Evolutionary conservation across 768 basidiomycete genomes (phyloP).

Genomic region (Termitomyces bulborhizus): DNA sequence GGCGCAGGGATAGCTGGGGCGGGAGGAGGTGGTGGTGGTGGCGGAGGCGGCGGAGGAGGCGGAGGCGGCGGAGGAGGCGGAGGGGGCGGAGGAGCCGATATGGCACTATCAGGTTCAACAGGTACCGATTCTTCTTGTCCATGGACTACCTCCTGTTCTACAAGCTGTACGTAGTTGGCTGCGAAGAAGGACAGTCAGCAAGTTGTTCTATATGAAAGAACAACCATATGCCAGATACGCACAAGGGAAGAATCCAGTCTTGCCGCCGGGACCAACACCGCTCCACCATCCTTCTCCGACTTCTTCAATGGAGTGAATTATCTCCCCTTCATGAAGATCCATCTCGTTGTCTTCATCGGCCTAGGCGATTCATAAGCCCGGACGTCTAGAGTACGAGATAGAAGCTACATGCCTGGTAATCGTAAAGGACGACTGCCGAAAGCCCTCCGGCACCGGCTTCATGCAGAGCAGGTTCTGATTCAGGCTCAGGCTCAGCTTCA

Average conservation of each 20-base stretch:
- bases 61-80: slow-evolving; percentile 52
- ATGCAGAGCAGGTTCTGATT: slow-evolving; percentile 17
- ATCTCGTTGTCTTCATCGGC: slow-evolving; percentile 88
- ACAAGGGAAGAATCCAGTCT: slow-evolving; percentile 85
- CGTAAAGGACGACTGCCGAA: slow-evolving; percentile 73
- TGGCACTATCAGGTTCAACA: slow-evolving; percentile 30
- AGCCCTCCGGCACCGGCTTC: slow-evolving; percentile 34
- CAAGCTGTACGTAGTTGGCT: slow-evolving; percentile 86
- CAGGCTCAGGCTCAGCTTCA: slow-evolving; percentile 10
- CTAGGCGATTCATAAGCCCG: slow-evolving; percentile 23
- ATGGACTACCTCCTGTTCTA: slow-evolving; percentile 31
- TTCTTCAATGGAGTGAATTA: slow-evolving; percentile 78
- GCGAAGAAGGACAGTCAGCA: background rate
- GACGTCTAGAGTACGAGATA: background rate
- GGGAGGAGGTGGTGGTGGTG: slow-evolving; percentile 27
- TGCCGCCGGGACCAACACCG: slow-evolving; percentile 65
- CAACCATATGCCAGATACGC: slow-evolving; percentile 14
- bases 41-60: slow-evolving; percentile 35
- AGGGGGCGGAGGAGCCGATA: slow-evolving; percentile 39
- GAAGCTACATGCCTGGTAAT: slow-evolving; percentile 56
- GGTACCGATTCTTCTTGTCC: slow-evolving; percentile 17
- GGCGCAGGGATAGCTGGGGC: no score
- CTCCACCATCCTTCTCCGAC: slow-evolving; percentile 92
- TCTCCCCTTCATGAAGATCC: slow-evolving; percentile 69
- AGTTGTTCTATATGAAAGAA: background rate